These are phyloP conservation scores for Alternaria rosae DNA, from an alignment of 2,329 filamentous ascomycete species.

Conservation along the genomic window DNA sequence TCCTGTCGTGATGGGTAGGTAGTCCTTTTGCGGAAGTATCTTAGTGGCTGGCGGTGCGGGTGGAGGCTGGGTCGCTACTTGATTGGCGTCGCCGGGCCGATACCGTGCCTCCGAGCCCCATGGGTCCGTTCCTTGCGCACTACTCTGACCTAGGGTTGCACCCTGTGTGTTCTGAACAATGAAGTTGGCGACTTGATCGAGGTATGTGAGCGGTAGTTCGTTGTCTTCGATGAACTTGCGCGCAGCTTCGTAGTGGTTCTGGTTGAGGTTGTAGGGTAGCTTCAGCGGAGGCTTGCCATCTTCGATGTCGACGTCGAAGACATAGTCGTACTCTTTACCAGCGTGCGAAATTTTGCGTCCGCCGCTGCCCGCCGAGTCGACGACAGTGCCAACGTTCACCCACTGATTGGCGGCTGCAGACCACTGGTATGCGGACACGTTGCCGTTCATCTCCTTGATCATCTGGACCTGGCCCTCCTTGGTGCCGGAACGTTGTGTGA, in stretches of 20 bases:
- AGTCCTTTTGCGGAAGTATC: conserved; percentile 78
- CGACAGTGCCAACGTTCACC: conserved; percentile 92
- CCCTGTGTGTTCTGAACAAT: conserved; percentile 90
- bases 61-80: conserved; percentile 44
- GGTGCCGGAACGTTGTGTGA: conserved; percentile 82
- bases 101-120: conserved; percentile 82
- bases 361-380: conserved; percentile 84
- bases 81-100: conserved; percentile 69
- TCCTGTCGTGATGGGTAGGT: conserved; percentile 77
- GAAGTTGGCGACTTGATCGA: conserved; percentile 92
- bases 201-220: conserved; percentile 83
- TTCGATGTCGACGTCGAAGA: conserved; percentile 96
- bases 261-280: conserved; percentile 89
- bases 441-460: conserved; percentile 82
- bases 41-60: conserved; percentile 58
- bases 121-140: conserved; percentile 68
- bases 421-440: conserved; percentile 88
- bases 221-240: conserved; percentile 91
- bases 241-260: conserved; percentile 91
- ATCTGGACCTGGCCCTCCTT: conserved; percentile 96
- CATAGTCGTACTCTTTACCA: conserved; percentile 91
- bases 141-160: conserved; percentile 74
- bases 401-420: conserved; percentile 72
- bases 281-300: conserved; percentile 92
- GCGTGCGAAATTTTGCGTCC: conserved; percentile 70